A percentile compares a stretch with the other conserved stretches of the same genome.
Conservation (phyloP, 2,329 filamentous ascomycete genomes). For the Fusarium staphyleae region DNA sequence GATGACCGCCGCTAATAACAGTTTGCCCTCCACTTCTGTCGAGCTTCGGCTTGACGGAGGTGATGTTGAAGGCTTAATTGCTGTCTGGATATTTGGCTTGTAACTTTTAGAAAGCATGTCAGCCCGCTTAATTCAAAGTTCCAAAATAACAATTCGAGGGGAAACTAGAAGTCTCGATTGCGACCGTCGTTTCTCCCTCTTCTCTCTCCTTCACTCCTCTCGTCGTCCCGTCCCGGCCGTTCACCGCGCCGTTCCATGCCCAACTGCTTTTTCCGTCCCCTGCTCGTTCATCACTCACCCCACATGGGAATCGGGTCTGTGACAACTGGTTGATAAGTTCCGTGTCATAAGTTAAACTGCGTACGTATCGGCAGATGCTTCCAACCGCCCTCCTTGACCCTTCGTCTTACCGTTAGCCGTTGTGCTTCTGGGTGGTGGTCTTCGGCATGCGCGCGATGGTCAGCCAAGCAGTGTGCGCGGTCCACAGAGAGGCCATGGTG, state of each 20-base stretch:
- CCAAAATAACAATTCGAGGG: background rate
- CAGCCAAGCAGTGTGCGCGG: constrained; percentile 7
- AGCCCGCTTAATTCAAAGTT: background rate
- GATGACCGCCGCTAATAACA: constrained; percentile 4
- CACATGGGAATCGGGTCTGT: constrained; percentile 32
- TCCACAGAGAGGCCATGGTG: constrained; percentile 28
- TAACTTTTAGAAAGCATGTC: background rate
- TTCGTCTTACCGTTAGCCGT: constrained; percentile 11
- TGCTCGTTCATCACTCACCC: constrained; percentile 28
- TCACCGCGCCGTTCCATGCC: constrained; percentile 28
- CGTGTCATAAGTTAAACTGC: background rate
- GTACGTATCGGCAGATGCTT: constrained; percentile 14
- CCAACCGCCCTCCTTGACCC: background rate
- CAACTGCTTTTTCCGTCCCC: constrained; percentile 25
- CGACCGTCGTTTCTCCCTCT: constrained; percentile 16
- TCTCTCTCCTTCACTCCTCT: constrained; percentile 9
- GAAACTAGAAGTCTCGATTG: constrained; percentile 7
- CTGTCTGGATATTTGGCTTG: no score
- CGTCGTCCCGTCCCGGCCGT: constrained; percentile 12
- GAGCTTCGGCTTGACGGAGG: background rate
- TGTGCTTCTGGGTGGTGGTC: constrained; percentile 5
- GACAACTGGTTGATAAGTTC: constrained; percentile 27
- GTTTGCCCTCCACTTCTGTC: background rate
- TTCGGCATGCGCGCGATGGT: background rate
- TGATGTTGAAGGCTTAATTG: constrained; percentile 5